Base-by-base conservation (phyloP, 176 grass and related monocot species). In the Rhipidocladum racemiflorum region DNA sequence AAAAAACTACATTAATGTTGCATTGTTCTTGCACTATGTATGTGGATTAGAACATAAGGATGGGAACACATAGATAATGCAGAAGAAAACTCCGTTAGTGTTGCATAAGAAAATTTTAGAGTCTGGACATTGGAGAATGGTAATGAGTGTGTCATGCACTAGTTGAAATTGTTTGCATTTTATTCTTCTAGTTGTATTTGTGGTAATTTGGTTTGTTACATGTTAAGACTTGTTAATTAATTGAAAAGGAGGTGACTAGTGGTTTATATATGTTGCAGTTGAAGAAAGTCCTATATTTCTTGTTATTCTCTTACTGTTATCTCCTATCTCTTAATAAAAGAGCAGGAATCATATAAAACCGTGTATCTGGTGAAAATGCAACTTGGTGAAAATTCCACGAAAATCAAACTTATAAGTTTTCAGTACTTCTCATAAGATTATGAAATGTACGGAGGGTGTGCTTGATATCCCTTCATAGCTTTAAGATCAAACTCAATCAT, bases 271-370 rank as follows among this genome's bases (percentile, higher is more conserved):
- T 35, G 42, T 43, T 45, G 32, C 32, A 34, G 42, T 43, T 61
- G 5, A 48, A 78, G 57, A 73, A 67, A 21, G 4, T 8, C 18
- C 46, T 20, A 9, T 65, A 39, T 76, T 34, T 81, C 51, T 68
- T 43, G 42, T 51, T 63, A 39, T 42, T 85, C 23, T 69, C 18
- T 53, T 80, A 45, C 78, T 3, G 21, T 55, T 29, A 48, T 35
- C 7, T 78, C 40, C 24, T 57, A 53, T 66, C 68, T 57, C 29
- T 76, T 71, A 39, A 65, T 72, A 79, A 38, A 83, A 46, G 20
- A 72, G 46, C 29, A 38, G 10, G 55, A 59, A 59, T 57, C n/a
- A 57, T 57, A 12, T 57, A 57, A 57, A 57, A n/a, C 55, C 24
- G 55, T 3, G 10, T 59, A 25, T 59, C n/a, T 1, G 3, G n/a